Conservation (phyloP, 306 rosid species). For the Crataegus laevigata region DNA sequence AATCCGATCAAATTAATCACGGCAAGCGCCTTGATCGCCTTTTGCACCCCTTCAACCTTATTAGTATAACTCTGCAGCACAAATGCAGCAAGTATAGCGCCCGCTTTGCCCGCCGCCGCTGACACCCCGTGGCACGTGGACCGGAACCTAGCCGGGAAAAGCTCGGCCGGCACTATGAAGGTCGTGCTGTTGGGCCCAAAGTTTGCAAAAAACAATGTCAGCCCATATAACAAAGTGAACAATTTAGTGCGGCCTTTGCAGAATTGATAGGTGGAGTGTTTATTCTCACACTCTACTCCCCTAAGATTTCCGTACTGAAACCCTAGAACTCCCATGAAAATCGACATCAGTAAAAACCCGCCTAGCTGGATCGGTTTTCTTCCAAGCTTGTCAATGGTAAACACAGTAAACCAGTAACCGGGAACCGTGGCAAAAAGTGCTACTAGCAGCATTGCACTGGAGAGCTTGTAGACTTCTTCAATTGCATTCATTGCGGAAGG, state of each 20-base stretch:
- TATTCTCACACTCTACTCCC: conserved; percentile 12
- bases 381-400: conserved; percentile 2
- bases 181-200: conserved; percentile 65
- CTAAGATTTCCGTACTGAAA: neutral
- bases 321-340: conserved; percentile 12
- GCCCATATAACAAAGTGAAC: conserved; percentile 21
- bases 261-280: neutral
- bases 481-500: conserved; percentile 4
- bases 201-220: conserved; percentile 53
- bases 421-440: conserved; percentile 9
- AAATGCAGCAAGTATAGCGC: conserved; percentile 53
- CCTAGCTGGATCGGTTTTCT: conserved; percentile 7
- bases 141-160: conserved; percentile 45
- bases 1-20: conserved; percentile 4
- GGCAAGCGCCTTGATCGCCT: conserved; percentile 16
- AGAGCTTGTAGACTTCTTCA: conserved; percentile 13
- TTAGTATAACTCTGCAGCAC: conserved; percentile 26
- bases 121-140: conserved; percentile 56
- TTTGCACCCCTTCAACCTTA: neutral
- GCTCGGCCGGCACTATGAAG: conserved; percentile 48
- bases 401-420: conserved; percentile 18
- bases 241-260: neutral
- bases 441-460: conserved; percentile 3
- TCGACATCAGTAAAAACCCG: conserved; percentile 11
- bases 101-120: conserved; percentile 50